phyloP scores from a whole-genome alignment of 768 basidiomycete genomes.

The Amyloporia xantha region DNA sequence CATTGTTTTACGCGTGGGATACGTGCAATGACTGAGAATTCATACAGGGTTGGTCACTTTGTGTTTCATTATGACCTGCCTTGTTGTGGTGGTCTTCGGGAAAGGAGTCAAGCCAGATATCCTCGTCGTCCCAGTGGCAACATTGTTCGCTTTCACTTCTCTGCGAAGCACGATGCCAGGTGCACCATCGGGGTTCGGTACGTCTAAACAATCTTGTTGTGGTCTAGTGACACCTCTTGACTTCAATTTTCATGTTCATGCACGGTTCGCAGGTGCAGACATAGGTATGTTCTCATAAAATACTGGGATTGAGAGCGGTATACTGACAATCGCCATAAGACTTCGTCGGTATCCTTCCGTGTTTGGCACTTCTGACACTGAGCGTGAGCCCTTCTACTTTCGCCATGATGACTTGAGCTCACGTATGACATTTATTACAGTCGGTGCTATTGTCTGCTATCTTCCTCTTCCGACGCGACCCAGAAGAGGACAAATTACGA shows the following conservation, averaged over 20 bases:
- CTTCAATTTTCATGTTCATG: no score
- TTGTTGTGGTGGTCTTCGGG: conserved; percentile 15
- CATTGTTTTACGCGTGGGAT: neutral
- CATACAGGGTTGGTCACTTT: conserved; percentile 11
- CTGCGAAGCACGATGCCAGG: conserved; percentile 20
- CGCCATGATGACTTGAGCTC: no score
- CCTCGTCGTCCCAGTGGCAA: conserved; percentile 19
- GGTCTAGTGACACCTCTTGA: neutral
- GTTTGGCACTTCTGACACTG: conserved; percentile 11
- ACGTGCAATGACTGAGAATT: neutral
- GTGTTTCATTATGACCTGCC: conserved; percentile 11
- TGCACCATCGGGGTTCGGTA: conserved; percentile 21
- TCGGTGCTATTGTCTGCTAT: conserved; percentile 14
- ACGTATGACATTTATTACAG: neutral
- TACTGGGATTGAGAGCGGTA: no score
- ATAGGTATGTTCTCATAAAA: neutral
- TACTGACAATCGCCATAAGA: no score
- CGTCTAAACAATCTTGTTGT: neutral
- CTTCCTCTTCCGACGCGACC: conserved; percentile 11
- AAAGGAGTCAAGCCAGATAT: conserved; percentile 16
- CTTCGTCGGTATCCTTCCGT: conserved; percentile 12
- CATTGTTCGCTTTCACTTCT: conserved; percentile 23
- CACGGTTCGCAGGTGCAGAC: conserved; percentile 3
- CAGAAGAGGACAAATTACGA: conserved; percentile 8
- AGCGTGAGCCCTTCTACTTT: conserved; percentile 3